phyloP scores from a whole-genome alignment of 805 yeast genomes.

The Naumovozyma dairenensis region DNA sequence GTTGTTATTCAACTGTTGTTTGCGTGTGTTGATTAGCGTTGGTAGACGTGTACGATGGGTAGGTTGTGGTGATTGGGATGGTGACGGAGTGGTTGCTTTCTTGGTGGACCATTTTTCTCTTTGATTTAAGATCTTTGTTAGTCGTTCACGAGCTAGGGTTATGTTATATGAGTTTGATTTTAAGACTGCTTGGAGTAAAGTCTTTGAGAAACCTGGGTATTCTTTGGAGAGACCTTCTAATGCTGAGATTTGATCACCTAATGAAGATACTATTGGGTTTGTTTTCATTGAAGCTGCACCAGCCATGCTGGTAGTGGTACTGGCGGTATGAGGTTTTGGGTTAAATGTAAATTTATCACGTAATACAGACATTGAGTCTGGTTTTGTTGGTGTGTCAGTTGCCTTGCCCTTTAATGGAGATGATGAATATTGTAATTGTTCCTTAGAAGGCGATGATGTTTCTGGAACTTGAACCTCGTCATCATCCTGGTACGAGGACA shows the following conservation, averaged over 20 bases:
- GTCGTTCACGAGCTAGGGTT: conserved; percentile 27
- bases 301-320: neutral
- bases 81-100: neutral
- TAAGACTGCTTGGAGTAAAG: conserved; percentile 32
- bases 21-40: neutral
- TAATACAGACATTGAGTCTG: conserved; percentile 13
- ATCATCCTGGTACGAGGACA: conserved; percentile 2
- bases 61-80: neutral
- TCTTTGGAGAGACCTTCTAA: conserved; percentile 13
- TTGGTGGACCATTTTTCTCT: conserved; percentile 18
- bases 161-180: conserved; percentile 30
- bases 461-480: conserved; percentile 41
- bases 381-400: conserved; percentile 8
- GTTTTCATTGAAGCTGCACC: neutral
- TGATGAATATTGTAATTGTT: conserved; percentile 13
- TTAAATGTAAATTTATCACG: conserved; percentile 37
- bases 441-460: conserved; percentile 34
- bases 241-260: neutral
- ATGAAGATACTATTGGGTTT: neutral
- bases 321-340: conserved; percentile 8
- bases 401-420: conserved; percentile 22
- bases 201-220: conserved; percentile 28
- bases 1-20: neutral
- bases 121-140: conserved; percentile 23
- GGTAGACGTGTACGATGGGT: neutral